Evolutionary conservation across 805 yeast species (phyloP), one percentile per base, ranked within the genome.

Genomic region (Yarrowia sp.): DNA sequence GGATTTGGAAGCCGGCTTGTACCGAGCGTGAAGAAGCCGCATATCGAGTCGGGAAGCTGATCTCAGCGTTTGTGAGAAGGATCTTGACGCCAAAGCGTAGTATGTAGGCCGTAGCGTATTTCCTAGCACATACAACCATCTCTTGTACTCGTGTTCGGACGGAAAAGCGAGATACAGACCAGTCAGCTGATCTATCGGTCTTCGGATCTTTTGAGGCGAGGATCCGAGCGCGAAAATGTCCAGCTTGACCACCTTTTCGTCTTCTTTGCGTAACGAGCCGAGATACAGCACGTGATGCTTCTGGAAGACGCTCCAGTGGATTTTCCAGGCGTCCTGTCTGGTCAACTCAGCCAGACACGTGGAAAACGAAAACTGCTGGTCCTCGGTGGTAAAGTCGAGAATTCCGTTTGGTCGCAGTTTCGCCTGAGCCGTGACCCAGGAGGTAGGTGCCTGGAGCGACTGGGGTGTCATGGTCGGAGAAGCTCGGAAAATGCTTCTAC

Each of bases 221-320:
- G 47, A 43, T 6, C 50, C 49, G 2, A 58, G 50, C 0, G 64
- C 50, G 10, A 58, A 58, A 9, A 58, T 58, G 33, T 58, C 64
- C 33, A 58, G 42, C 9, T 58, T 58, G 30, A 42, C 50, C 39
- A 58, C 64, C 30, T 58, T 58, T 58, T 58, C 64, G 36, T 58
- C 64, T 40, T 58, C 64, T 19, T 58, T 58, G 17, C 64, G 40
- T 9, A 58, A 10, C 7, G 64, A 58, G 8, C 64, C 64, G 5
- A 58, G 42, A 14, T 58, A 58, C 33, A 58, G 9, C 14, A 58
- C 64, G 30, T 58, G 64, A n/a, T 58, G 64, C 19, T 43, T 58
- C 44, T 58, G 64, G 20, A 58, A 58, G 3, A 58, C 64, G 19
- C 50, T 43, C 64, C 64, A 58, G 15, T 58, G 64, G 40, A 58